Evolutionary conservation across 257 asterid species (phyloP).

Genomic region (Solanum etuberosum): DNA sequence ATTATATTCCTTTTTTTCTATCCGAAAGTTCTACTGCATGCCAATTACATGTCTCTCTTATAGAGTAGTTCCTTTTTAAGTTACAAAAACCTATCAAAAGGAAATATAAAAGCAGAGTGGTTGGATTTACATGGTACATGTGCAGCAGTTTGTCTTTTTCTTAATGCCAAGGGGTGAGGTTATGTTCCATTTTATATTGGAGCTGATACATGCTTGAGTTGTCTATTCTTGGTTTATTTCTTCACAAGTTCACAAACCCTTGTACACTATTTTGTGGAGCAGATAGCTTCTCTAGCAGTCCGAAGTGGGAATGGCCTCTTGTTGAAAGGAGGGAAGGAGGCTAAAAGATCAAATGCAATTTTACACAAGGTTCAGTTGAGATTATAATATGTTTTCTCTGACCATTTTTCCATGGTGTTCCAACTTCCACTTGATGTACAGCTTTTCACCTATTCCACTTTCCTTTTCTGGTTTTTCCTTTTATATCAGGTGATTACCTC

Average conservation of each 20-base stretch:
- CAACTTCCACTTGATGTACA: not conserved
- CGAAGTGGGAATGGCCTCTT: slow-evolving; percentile 81
- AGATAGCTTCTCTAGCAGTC: slow-evolving; percentile 85
- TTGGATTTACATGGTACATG: not conserved
- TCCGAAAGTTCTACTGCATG: not conserved
- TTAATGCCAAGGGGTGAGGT: not conserved
- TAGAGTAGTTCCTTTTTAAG: not conserved
- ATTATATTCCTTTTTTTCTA: not conserved
- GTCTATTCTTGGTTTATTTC: not conserved
- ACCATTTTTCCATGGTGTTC: not conserved
- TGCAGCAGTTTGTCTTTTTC: not conserved
- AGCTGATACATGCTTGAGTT: not conserved
- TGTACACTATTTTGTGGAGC: not conserved
- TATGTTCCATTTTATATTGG: not conserved
- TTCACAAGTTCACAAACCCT: not conserved
- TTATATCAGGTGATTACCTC: slow-evolving; percentile 48
- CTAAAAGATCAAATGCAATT: slow-evolving; percentile 52
- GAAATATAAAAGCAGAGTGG: not conserved
- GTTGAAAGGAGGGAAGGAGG: slow-evolving; percentile 86
- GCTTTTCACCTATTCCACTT: not conserved
- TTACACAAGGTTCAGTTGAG: slow-evolving; percentile 48
- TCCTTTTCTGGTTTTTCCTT: not conserved
- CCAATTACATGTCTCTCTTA: not conserved
- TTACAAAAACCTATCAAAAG: not conserved
- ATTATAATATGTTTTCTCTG: not conserved